Percentiles rank a stretch among this genome's conserved stretches.
Conservation (phyloP, 2,329 filamentous ascomycete genomes). For the Colletotrichum limetticola region DNA sequence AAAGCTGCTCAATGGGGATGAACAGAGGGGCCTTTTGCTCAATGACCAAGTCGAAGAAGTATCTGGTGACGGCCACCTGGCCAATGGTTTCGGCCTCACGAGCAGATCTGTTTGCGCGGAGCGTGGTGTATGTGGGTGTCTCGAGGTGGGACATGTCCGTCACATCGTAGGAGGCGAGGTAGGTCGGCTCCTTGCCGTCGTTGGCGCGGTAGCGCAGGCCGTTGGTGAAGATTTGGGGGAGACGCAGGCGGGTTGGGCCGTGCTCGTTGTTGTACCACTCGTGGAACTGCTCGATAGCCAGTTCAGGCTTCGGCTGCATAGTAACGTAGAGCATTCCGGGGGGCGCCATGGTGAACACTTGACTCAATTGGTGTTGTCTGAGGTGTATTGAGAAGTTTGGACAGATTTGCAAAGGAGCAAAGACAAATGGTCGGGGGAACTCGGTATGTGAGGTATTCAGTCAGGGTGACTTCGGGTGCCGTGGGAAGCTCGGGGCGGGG, state of each 20-base stretch:
- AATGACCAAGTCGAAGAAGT: constrained; percentile 75
- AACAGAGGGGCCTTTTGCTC: constrained; percentile 67
- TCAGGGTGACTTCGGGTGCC: constrained; percentile 4
- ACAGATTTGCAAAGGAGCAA: neutral
- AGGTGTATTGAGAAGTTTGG: neutral
- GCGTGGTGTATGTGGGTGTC: constrained; percentile 74
- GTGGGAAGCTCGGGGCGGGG: constrained; percentile 15
- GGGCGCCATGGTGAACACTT: constrained; percentile 45
- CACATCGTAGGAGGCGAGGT: constrained; percentile 85
- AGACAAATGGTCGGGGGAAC: neutral
- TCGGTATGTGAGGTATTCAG: neutral
- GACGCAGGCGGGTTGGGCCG: constrained; percentile 80
- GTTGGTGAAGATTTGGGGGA: constrained; percentile 78
- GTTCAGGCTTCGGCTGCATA: constrained; percentile 79
- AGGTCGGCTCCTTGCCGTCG: constrained; percentile 73
- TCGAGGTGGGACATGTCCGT: constrained; percentile 77
- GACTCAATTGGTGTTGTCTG: constrained; percentile 1
- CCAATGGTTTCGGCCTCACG: constrained; percentile 65
- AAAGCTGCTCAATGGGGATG: constrained; percentile 66
- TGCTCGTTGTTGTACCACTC: constrained; percentile 97
- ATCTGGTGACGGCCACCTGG: constrained; percentile 73
- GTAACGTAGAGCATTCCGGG: constrained; percentile 85
- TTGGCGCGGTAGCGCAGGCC: constrained; percentile 82
- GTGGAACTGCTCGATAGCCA: constrained; percentile 79
- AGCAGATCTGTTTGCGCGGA: constrained; percentile 67